Evolutionary conservation across 257 asterid genomes (phyloP), one percentile per base, ranked within the genome.

Genomic region (Ligustrum vulgare): DNA sequence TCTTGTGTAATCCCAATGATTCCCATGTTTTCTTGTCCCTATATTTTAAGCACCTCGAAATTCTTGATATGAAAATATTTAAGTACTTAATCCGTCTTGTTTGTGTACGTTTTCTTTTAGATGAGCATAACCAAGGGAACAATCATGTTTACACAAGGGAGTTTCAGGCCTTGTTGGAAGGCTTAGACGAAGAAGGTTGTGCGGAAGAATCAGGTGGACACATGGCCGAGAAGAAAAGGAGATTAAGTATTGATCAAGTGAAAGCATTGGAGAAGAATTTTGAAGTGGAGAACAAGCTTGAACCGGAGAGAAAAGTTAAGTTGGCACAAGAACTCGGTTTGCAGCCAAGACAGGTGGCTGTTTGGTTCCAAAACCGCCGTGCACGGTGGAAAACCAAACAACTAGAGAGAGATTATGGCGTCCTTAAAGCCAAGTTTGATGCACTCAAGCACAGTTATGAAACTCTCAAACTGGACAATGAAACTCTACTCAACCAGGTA

Each of bases 331-430:
- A 93, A 33, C 91, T 93, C 5, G 96, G 97, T 0, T n/a, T 93
- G 78, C 97, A 93, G 87, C 98, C 98, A 22, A 75, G 98, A 22
- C 98, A 93, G 86, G 98, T 93, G 31, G 97, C 97, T 41, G 91
- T 93, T 63, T 93, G 98, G 98, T 93, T 93, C 82, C 98, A 93
- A 72, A 91, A 90, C 81, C 93, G 98, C 78, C 94, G 98, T 0
- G 98, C 98, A 0, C 86, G 97, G 68, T 93, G 93, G 90, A 93
- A 93, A 54, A 93, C 98, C 5, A 93, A 91, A 90, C 96, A 91
- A 67, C 69, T 93, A 70, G 98, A 93, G 81, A 88, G 94, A 43
- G 98, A 91, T 41, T 91, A 89, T 23, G 86, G 92, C 37, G 67
- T 91, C 8, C 97, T 93, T 39, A 93, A 89, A 82, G 87, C 92